phyloP scores from a whole-genome alignment of 2,329 filamentous ascomycete species.

The Aaosphaeria arxii region DNA sequence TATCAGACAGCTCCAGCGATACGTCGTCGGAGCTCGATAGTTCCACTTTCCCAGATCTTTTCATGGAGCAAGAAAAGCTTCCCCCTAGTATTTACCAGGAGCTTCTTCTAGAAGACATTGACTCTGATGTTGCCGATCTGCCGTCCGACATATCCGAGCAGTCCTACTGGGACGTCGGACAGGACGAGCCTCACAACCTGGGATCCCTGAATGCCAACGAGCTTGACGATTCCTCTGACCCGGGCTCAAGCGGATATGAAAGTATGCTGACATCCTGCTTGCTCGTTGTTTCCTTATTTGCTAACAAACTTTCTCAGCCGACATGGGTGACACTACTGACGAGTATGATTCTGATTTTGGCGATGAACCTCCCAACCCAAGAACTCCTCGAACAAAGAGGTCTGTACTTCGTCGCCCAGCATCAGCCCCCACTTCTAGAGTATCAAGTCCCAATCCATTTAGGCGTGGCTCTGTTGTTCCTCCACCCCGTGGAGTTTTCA shows the following conservation, averaged over 20 bases:
- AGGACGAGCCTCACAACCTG: constrained; percentile 43
- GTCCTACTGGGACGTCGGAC: constrained; percentile 63
- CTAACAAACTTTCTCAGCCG: constrained; percentile 51
- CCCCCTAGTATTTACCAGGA: constrained; percentile 69
- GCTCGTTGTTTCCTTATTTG: constrained; percentile 18
- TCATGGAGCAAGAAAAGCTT: constrained; percentile 70
- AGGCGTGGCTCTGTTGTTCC: constrained; percentile 27
- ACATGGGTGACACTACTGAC: constrained; percentile 60
- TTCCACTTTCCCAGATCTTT: constrained; percentile 73
- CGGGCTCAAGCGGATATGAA: constrained; percentile 55
- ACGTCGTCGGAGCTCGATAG: constrained; percentile 55
- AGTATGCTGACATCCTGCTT: constrained; percentile 45
- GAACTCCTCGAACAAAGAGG: constrained; percentile 38
- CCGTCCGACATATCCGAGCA: constrained; percentile 35
- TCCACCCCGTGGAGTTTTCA: constrained; percentile 33
- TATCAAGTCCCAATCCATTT: constrained; percentile 38
- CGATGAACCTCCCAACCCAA: constrained; percentile 43
- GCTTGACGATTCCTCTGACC: constrained; percentile 44
- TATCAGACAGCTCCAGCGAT: constrained; percentile 57
- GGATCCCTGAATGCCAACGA: constrained; percentile 25
- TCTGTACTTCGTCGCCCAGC: constrained; percentile 51
- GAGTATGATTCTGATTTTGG: constrained; percentile 49
- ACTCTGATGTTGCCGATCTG: constrained; percentile 47
- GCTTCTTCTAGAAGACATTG: constrained; percentile 62
- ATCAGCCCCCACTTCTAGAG: constrained; percentile 40